Evolutionary conservation across 2,329 filamentous ascomycete species (phyloP).

Genomic region (Ceratocystis smalleyi): DNA sequence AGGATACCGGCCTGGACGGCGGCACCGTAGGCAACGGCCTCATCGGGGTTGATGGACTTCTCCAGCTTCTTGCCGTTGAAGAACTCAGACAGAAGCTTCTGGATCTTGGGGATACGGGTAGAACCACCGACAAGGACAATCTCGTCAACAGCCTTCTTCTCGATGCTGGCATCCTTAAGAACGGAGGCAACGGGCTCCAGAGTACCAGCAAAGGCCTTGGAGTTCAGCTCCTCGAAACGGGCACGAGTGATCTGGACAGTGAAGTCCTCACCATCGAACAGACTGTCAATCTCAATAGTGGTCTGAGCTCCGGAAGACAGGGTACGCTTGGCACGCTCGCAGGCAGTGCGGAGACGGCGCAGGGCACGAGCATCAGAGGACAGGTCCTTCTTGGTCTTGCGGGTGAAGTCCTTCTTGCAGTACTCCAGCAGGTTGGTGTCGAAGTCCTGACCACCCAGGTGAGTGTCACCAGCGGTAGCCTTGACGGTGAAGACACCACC

Average conservation of each 20-base stretch:
- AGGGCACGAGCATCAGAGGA: constrained; percentile 78
- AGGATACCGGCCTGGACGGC: constrained; percentile 98
- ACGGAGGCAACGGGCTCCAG: constrained; percentile 93
- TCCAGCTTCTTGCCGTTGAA: constrained; percentile 99
- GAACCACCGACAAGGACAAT: constrained; percentile 98
- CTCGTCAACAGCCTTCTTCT: constrained; percentile 89
- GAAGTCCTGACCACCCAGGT: constrained; percentile 91
- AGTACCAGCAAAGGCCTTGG: constrained; percentile 85
- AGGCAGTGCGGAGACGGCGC: constrained; percentile 89
- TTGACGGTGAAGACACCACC: constrained; percentile 99
- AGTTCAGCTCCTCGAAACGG: constrained; percentile 96
- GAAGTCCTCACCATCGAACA: constrained; percentile 97
- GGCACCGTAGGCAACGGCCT: constrained; percentile 97
- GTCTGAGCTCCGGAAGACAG: constrained; percentile 95
- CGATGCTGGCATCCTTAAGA: constrained; percentile 75
- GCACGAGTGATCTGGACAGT: constrained; percentile 95
- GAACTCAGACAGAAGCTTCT: constrained; percentile 98
- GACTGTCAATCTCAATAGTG: constrained; percentile 95
- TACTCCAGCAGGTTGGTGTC: constrained; percentile 90
- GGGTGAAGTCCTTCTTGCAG: constrained; percentile 88
- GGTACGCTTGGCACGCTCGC: constrained; percentile 98
- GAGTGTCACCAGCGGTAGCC: constrained; percentile 94
- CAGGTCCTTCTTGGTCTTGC: constrained; percentile 69
- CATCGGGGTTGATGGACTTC: constrained; percentile 99
- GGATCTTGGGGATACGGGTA: constrained; percentile 95